A percentile compares a stretch with the other conserved stretches of the same genome.
phyloP scores from a whole-genome alignment of 2,329 filamentous ascomycete species.

The Rhexocercosporidium sp. region DNA sequence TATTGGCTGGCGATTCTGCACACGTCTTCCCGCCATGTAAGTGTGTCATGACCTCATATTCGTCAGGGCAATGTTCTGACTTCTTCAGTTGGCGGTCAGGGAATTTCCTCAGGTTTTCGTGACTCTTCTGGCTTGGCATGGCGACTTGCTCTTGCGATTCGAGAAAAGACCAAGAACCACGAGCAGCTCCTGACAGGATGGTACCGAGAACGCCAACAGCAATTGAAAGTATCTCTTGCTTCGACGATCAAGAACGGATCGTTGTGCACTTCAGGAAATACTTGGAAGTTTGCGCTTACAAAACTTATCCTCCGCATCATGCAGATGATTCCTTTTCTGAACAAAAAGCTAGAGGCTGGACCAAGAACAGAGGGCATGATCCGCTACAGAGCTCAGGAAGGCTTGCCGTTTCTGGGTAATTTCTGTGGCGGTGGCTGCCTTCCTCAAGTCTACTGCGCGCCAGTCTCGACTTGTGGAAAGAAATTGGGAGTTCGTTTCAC shows the following conservation, averaged over 20 bases:
- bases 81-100: constrained; percentile 42
- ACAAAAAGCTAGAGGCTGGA: background rate
- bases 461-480: background rate
- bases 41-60: background rate
- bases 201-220: constrained; percentile 13
- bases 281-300: background rate
- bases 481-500: background rate
- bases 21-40: constrained; percentile 44
- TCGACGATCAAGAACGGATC: constrained; percentile 11
- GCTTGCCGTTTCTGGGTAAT: background rate
- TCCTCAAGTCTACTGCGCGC: background rate
- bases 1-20: constrained; percentile 47
- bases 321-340: background rate
- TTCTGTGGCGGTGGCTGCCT: background rate
- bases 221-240: background rate
- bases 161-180: background rate
- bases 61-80: no score
- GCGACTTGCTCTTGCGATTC: constrained; percentile 21
- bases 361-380: background rate
- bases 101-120: constrained; percentile 23
- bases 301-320: background rate
- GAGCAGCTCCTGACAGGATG: constrained; percentile 15
- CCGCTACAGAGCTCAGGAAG: background rate
- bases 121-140: constrained; percentile 22
- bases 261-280: background rate